Conservation (phyloP, 768 basidiomycete species). For the Austroboletus eburneus region DNA sequence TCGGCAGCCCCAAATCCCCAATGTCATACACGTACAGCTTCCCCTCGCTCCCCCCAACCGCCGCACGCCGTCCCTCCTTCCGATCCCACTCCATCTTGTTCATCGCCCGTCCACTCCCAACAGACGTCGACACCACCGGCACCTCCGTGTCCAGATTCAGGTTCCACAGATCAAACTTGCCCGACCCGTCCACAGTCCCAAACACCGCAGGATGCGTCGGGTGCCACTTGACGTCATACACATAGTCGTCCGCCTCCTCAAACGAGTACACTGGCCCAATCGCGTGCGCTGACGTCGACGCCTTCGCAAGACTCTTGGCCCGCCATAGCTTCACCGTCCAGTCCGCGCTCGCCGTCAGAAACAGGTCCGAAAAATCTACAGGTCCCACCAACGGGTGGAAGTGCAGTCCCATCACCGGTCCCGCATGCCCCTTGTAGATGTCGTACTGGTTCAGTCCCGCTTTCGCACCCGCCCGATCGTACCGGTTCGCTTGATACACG, state of each 20-base stretch:
- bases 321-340: constrained; percentile 99
- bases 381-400: constrained; percentile 92
- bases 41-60: constrained; percentile 89
- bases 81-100: constrained; percentile 97
- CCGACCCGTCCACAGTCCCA: constrained; percentile 90
- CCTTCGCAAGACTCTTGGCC: constrained; percentile 70
- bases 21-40: constrained; percentile 92
- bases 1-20: constrained; percentile 82
- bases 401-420: constrained; percentile 90
- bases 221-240: constrained; percentile 99
- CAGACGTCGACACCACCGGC: constrained; percentile 81
- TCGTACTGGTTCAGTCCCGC: constrained; percentile 93
- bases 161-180: constrained; percentile 97
- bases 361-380: constrained; percentile 93
- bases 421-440: constrained; percentile 88
- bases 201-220: constrained; percentile 93
- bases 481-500: constrained; percentile 93
- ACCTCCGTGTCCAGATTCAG: constrained; percentile 97
- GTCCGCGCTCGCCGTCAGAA: constrained; percentile 89
- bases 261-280: constrained; percentile 88
- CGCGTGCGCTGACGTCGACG: constrained; percentile 49
- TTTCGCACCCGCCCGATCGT: constrained; percentile 95
- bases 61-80: constrained; percentile 87
- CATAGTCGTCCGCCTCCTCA: constrained; percentile 97
- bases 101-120: constrained; percentile 77